phyloP scores from a whole-genome alignment of 768 basidiomycete genomes.

The Rossbeevera mucosa region DNA sequence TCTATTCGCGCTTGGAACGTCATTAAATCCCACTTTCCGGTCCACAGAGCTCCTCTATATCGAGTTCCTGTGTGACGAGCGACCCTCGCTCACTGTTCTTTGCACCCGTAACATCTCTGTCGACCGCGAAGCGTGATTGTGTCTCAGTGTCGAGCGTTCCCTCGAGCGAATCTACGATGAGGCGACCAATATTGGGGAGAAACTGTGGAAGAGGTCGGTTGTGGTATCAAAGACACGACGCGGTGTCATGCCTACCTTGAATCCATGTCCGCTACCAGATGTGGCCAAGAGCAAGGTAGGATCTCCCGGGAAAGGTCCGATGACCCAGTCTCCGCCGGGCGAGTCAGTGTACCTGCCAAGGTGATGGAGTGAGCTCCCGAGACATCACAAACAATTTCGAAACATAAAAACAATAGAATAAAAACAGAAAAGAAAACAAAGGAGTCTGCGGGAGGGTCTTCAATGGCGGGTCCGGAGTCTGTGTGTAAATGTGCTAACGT shows the following conservation, averaged over 20 bases:
- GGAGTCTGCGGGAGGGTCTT: slow-evolving; percentile 9
- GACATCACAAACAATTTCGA: background rate
- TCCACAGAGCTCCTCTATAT: slow-evolving; percentile 46
- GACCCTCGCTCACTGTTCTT: slow-evolving; percentile 21
- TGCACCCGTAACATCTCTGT: slow-evolving; percentile 34
- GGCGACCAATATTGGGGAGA: slow-evolving; percentile 74
- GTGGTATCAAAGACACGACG: background rate
- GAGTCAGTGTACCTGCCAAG: slow-evolving; percentile 81
- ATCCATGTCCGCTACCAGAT: slow-evolving; percentile 84
- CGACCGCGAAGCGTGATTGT: slow-evolving; percentile 58
- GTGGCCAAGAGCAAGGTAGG: slow-evolving; percentile 73
- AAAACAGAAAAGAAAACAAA: slow-evolving; percentile 1
- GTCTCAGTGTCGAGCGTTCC: slow-evolving; percentile 52
- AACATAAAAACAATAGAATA: background rate
- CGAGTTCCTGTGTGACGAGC: slow-evolving; percentile 34
- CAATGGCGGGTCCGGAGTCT: too few species aligned
- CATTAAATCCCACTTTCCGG: slow-evolving; percentile 32
- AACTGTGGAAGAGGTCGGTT: slow-evolving; percentile 47
- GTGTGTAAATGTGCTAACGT: too few species aligned
- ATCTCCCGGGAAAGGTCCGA: slow-evolving; percentile 64
- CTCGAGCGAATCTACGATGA: slow-evolving; percentile 72
- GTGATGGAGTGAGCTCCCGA: background rate
- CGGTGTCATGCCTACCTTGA: slow-evolving; percentile 50
- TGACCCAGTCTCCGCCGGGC: slow-evolving; percentile 83
- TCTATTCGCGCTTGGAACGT: background rate